Evolutionary conservation across 2,329 filamentous ascomycete species (phyloP).

Genomic region (Hansfordia pulvinata): DNA sequence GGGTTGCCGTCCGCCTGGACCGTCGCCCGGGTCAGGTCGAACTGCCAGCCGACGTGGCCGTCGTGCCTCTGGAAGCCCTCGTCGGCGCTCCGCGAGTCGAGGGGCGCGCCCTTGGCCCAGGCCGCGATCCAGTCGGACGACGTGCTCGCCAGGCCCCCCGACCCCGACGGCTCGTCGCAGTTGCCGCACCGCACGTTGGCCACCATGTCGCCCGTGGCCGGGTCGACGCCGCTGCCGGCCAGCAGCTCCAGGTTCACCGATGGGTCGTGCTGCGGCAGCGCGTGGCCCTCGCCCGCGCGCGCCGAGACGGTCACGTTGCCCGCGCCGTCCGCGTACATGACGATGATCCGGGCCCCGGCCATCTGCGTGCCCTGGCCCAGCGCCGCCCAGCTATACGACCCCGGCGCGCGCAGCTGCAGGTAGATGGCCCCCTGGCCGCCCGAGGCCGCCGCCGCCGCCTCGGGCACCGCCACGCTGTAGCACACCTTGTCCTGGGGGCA

Average conservation of each 20-base stretch:
- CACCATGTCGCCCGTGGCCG: slow-evolving; percentile 33
- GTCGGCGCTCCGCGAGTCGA: slow-evolving; percentile 26
- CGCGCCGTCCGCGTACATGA: slow-evolving; percentile 44
- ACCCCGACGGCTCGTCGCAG: slow-evolving; percentile 28
- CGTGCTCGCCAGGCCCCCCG: slow-evolving; percentile 25
- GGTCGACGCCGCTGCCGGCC: slow-evolving; percentile 40
- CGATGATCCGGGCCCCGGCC: slow-evolving; percentile 44
- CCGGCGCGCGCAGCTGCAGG: slow-evolving; percentile 44
- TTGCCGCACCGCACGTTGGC: slow-evolving; percentile 45
- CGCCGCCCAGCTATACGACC: slow-evolving; percentile 39
- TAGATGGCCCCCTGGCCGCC: slow-evolving; percentile 41
- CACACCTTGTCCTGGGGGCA: slow-evolving; percentile 34
- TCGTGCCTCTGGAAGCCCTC: slow-evolving; percentile 33
- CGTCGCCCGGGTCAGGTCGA: slow-evolving; percentile 34
- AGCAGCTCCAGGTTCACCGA: slow-evolving; percentile 35
- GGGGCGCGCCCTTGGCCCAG: slow-evolving; percentile 31
- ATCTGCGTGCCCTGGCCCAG: slow-evolving; percentile 43
- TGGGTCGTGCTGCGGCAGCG: slow-evolving; percentile 30
- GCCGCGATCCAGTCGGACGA: slow-evolving; percentile 37
- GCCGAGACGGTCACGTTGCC: slow-evolving; percentile 50
- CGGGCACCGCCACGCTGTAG: slow-evolving; percentile 41
- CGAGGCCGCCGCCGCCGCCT: slow-evolving; percentile 26
- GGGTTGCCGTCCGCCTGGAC: slow-evolving; percentile 37
- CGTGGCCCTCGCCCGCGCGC: slow-evolving; percentile 31
- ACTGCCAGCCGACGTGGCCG: slow-evolving; percentile 23